Evolutionary conservation across 495 filamentous ascomycete species (phyloP), one percentile per base, ranked within the genome.

Genomic region (Penicillium ochrochloron): DNA sequence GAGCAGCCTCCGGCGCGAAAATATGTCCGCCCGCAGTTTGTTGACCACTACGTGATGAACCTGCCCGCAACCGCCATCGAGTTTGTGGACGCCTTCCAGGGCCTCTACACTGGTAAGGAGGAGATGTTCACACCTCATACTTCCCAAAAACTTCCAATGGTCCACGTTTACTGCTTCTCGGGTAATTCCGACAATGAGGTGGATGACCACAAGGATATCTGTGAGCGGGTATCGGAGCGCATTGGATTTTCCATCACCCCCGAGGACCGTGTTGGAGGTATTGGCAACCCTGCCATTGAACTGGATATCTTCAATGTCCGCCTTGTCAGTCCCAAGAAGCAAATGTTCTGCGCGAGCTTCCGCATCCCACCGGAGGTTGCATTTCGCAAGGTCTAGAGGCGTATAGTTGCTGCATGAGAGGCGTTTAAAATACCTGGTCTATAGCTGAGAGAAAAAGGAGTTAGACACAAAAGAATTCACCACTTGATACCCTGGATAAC

Each of bases 341-440:
- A 88, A 70, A 97, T 97, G 92, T 97, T 96, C 76, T 98, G 95
- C 75, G 93, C 92, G 9, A 96, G 87, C 66, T 97, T 99, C 74
- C 83, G 92, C 57, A 67, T 99, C 48, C 96, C 95, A 27, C 66
- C 73, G 25, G 88, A 91, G 72, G 92, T 97, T 2, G 95, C 93
- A 50, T 97, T 97, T 63, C 69, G 68, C 19, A 71, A 75, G 57
- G 67, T 70, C 21, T 75, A 70, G 60, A 31, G 42, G 25, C 34
- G 15, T 62, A 55, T 34, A 58, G 54, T 42, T 59, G 58, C 37
- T 61, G 56, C 62, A 64, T 68, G 42, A 37, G 50, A 60, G 68
- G 68, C 66, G 68, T 69, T 71, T 2, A 34, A 46, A 59, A 15
- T 37, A 31, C 7, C 15, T 57, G 53, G 31, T n/a, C 9, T 21